Conservation (phyloP, 1,284 basidiomycete genomes). For the Ceratobasidium sp. region DNA sequence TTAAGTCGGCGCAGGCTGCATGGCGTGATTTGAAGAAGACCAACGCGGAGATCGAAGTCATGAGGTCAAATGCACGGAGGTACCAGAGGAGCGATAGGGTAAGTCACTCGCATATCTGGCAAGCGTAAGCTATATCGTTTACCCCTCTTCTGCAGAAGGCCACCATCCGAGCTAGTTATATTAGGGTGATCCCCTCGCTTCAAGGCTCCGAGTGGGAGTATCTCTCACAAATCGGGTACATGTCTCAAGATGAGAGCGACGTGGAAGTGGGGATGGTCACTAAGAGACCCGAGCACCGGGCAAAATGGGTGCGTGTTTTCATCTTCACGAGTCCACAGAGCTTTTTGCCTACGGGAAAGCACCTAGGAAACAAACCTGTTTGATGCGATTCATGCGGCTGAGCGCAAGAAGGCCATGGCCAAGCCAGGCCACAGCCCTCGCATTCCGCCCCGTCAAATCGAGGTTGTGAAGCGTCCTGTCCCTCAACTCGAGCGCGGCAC, state of each 20-base stretch:
- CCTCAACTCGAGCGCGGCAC: constrained; percentile 29
- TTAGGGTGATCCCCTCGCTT: neutral
- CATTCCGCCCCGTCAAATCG: neutral
- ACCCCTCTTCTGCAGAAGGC: neutral
- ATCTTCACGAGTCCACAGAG: too few relatives aligned
- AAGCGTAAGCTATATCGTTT: too few relatives aligned
- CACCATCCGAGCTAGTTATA: neutral
- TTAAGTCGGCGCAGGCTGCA: neutral
- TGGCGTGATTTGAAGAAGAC: constrained; percentile 16
- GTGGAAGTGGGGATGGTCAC: neutral
- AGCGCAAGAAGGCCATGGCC: constrained; percentile 1
- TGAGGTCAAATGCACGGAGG: neutral
- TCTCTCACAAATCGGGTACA: neutral
- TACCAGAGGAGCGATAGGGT: constrained; percentile 3
- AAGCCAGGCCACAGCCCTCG: neutral
- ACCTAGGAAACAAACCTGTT: constrained; percentile 7
- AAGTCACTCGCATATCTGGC: neutral
- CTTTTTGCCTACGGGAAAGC: too few relatives aligned
- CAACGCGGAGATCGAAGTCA: neutral
- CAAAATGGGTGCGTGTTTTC: neutral
- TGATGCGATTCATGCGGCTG: neutral
- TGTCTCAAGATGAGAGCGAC: neutral
- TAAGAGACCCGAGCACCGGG: neutral
- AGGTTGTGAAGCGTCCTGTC: neutral
- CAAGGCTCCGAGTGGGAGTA: neutral